Percentiles rank a stretch among this genome's conserved stretches.
Conservation (phyloP, 106 monocot genomes). For the Apostasia ramifera region DNA sequence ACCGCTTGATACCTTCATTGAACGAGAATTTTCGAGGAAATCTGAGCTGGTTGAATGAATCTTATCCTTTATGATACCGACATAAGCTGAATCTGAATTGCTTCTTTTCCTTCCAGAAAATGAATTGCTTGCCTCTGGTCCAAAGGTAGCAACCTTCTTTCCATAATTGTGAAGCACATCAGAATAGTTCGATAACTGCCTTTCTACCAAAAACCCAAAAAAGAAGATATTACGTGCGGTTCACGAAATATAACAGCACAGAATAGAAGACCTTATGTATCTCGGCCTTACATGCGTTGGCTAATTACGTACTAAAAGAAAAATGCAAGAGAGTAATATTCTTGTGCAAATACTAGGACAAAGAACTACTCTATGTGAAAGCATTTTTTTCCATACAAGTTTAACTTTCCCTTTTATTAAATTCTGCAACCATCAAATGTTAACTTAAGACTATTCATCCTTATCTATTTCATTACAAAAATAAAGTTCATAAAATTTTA, state of each 20-base stretch:
- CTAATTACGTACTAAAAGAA: too few species aligned
- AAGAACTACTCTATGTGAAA: too few species aligned
- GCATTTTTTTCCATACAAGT: too few species aligned
- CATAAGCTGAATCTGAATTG: conserved; percentile 43
- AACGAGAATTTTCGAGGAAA: conserved; percentile 20
- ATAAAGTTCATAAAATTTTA: too few species aligned
- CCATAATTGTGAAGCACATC: conserved; percentile 49
- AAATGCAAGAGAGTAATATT: too few species aligned
- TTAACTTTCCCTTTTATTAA: too few species aligned
- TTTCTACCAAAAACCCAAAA: conserved; percentile 33
- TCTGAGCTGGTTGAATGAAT: conserved; percentile 19
- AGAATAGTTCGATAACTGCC: conserved; percentile 33
- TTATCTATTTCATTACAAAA: too few species aligned
- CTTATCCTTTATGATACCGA: conserved; percentile 27
- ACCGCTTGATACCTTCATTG: conserved; percentile 26
- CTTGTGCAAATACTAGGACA: too few species aligned
- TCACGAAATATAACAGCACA: background rate
- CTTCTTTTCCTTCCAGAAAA: conserved; percentile 56
- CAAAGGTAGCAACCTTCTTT: conserved; percentile 27
- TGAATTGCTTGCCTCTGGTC: conserved; percentile 19
- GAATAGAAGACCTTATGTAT: too few species aligned
- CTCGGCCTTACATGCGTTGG: too few species aligned
- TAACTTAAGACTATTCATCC: too few species aligned
- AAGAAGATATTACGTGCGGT: conserved; percentile 4
- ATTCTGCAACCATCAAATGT: too few species aligned